These are phyloP conservation scores for Mycena citricolor DNA, from an alignment of 1,284 basidiomycete species.

Conservation along the genomic window DNA sequence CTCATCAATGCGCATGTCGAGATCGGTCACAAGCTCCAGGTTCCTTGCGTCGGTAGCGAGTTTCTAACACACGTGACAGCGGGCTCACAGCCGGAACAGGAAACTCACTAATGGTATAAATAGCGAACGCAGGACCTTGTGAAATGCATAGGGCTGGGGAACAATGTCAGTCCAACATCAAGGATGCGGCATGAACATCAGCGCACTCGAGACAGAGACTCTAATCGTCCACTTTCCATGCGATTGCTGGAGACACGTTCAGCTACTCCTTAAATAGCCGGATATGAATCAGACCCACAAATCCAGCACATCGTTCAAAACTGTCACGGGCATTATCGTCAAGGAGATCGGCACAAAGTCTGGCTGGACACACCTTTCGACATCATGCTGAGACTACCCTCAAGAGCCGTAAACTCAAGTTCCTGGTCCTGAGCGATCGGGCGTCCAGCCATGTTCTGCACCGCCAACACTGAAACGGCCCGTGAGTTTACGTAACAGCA, in stretches of 20 bases:
- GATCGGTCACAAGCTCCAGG: conserved; percentile 65
- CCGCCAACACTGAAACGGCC: conserved; percentile 61
- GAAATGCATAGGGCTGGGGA: conserved; percentile 74
- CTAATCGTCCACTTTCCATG: conserved; percentile 80
- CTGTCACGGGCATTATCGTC: conserved; percentile 55
- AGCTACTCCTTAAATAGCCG: conserved; percentile 3
- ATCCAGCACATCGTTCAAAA: conserved; percentile 86
- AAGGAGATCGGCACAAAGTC: conserved; percentile 28
- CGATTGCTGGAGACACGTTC: conserved; percentile 43
- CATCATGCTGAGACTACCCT: conserved; percentile 86
- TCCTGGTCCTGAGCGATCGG: conserved; percentile 54
- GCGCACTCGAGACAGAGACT: conserved; percentile 56
- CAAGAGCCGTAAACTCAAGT: conserved; percentile 75
- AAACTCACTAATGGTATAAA: conserved; percentile 63
- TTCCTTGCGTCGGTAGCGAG: conserved; percentile 73
- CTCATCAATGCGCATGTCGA: conserved; percentile 76
- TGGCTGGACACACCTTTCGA: conserved; percentile 58
- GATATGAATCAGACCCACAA: conserved; percentile 49
- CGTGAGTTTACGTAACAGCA: conserved; percentile 1
- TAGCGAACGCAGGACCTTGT: conserved; percentile 79
- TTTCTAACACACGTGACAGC: conserved; percentile 25
- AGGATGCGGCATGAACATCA: conserved; percentile 29
- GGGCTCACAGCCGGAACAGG: neutral
- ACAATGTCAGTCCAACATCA: neutral
- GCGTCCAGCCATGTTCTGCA: conserved; percentile 81